Conservation (phyloP, 108 stramenopile genomes). For the Cylindrotheca closterium region DNA sequence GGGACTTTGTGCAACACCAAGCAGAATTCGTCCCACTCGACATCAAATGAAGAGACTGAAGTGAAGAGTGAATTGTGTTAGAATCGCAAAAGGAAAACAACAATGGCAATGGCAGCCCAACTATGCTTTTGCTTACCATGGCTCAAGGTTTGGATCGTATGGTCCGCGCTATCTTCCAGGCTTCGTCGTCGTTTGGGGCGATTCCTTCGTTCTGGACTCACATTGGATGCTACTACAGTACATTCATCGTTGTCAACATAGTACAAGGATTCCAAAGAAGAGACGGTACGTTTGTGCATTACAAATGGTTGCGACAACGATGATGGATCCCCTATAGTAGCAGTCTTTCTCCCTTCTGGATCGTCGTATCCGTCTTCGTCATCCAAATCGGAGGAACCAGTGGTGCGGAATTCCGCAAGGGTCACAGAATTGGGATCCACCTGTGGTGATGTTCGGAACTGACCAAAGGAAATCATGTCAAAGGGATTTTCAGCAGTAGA, state of each 20-base stretch:
- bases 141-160: background rate
- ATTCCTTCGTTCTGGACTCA: background rate
- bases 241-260: background rate
- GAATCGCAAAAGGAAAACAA: slow-evolving; percentile 4
- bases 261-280: background rate
- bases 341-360: too few species aligned
- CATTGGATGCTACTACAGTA: background rate
- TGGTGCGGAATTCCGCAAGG: too few species aligned
- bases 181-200: background rate
- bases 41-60: slow-evolving; percentile 33
- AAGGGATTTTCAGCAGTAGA: too few species aligned
- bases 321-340: too few species aligned
- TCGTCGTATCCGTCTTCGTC: too few species aligned
- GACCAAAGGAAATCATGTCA: too few species aligned
- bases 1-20: slow-evolving; percentile 6
- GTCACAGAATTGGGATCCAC: too few species aligned
- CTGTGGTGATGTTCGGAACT: too few species aligned
- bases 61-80: too few species aligned
- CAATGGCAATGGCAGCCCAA: too few species aligned
- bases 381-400: too few species aligned
- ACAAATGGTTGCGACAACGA: background rate
- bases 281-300: background rate
- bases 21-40: slow-evolving; percentile 42
- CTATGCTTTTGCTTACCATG: too few species aligned
- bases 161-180: background rate